Evolutionary conservation across 1,284 basidiomycete species (phyloP).

Genomic region (Golubevia pallescens): DNA sequence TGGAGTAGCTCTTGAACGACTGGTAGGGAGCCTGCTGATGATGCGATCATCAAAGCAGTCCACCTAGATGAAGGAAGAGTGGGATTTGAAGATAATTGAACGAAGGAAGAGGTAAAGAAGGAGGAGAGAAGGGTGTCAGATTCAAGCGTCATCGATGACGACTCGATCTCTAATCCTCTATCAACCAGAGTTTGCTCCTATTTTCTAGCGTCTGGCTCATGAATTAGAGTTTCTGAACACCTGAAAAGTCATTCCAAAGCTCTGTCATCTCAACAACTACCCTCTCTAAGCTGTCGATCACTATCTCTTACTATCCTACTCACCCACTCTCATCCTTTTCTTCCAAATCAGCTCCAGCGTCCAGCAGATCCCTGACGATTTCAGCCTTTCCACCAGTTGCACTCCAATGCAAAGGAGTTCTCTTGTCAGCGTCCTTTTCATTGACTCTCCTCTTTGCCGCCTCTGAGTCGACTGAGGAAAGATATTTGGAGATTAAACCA

Average conservation of each 20-base stretch:
- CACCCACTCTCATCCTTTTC: slow-evolving; percentile 9
- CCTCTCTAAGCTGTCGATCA: too few species aligned
- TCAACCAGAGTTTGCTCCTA: too few species aligned
- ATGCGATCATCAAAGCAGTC: slow-evolving; percentile 34
- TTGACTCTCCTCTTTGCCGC: slow-evolving; percentile 7
- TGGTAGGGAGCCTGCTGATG: slow-evolving; percentile 19
- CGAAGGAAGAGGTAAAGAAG: neutral
- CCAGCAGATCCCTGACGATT: slow-evolving; percentile 11
- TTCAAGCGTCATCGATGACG: too few species aligned
- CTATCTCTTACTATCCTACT: neutral
- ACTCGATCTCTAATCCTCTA: too few species aligned
- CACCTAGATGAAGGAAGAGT: slow-evolving; percentile 11
- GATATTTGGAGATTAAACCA: neutral
- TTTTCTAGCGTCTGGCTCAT: too few species aligned
- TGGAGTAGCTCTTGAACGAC: slow-evolving; percentile 17
- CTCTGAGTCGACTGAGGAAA: slow-evolving; percentile 1
- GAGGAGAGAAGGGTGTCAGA: neutral
- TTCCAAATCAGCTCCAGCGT: slow-evolving; percentile 9
- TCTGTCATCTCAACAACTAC: neutral
- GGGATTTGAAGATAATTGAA: neutral
- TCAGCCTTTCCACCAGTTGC: slow-evolving; percentile 14
- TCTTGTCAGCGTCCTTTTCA: slow-evolving; percentile 20
- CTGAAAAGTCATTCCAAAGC: neutral
- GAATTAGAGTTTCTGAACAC: too few species aligned
- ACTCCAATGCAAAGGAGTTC: slow-evolving; percentile 35